Base-by-base conservation (phyloP, 371 early-diverging fungal species). In the Chytridium lagenaria region DNA sequence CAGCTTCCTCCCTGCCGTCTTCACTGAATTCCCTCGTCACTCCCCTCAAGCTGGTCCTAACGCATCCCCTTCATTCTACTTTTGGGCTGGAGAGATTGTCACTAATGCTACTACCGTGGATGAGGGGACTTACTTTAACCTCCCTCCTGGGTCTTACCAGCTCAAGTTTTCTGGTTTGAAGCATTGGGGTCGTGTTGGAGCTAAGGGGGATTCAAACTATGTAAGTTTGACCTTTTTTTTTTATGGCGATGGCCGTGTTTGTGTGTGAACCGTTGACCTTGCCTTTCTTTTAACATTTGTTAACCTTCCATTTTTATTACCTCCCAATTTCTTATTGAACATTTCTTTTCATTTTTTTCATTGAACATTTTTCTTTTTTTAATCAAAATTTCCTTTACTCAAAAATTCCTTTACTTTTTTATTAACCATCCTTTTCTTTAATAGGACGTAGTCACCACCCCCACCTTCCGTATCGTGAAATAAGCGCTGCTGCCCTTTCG, bases 111-210 rank as follows among this genome's bases (percentile, higher is more conserved):
- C 36, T 10, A 52, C 5, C 26, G 55, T 52, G n/a, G 12, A 5
- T 3, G 63, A 31, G 26, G 31, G 10, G 31, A 57, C n/a, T 2
- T 19, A 3, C 36, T 7, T 68, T 23, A 0, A 26, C 22, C 69
- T 73, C 10, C 74, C 74, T 0, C 59, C 74, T 23, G 74, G 74
- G 3, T 26, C 19, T 19, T 73, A 73, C 69, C 28, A 49, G 38
- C 31, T 73, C 34, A 34, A 33, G 40, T 59, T 69, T 26, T 10
- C n/a, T 10, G 74, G 61, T 16, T 39, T 68, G 31, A 59, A 59
- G 70, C 59, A 59, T 39, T 70, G 50, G 22, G 68, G 68, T 3
- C 2, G 68, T 2, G 34, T 51, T 28, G 19, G 19, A 7, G 63
- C 63, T 2, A 7, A 15, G 3, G 63, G 10, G 3, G 63, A 12